These are phyloP conservation scores for Allantophomopsis cytisporea DNA, from an alignment of 2,329 filamentous ascomycete genomes.

Conservation along the genomic window DNA sequence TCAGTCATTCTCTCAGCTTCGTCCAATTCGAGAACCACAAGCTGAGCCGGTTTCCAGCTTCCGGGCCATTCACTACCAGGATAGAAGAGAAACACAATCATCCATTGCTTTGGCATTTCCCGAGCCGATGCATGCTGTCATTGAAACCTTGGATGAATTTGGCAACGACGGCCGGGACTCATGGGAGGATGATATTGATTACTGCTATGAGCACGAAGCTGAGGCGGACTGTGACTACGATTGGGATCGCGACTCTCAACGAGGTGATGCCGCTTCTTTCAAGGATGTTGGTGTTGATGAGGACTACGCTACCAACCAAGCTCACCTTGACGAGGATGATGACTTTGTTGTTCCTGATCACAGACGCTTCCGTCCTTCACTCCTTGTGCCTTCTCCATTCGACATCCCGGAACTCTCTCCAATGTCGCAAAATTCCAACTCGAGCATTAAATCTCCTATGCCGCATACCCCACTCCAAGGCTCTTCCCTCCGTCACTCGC, in stretches of 20 bases:
- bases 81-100: no score
- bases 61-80: no score
- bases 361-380: conserved; percentile 15
- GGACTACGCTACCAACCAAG: conserved; percentile 17
- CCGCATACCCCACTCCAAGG: conserved; percentile 7
- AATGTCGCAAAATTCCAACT: conserved; percentile 12
- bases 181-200: conserved; percentile 60
- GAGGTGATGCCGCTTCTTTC: conserved; percentile 9
- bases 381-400: conserved; percentile 13
- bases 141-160: no score
- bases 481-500: conserved; percentile 10
- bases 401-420: conserved; percentile 18
- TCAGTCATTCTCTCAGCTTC: no score
- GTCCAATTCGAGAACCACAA: no score
- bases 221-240: conserved; percentile 55
- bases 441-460: conserved; percentile 12
- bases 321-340: conserved; percentile 6
- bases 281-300: not conserved
- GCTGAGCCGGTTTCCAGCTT: no score
- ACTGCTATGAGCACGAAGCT: conserved; percentile 55
- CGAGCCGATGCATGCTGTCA: no score
- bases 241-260: conserved; percentile 48
- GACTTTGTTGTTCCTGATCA: conserved; percentile 10
- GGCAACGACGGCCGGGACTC: conserved; percentile 18
- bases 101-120: no score